Percentiles rank a stretch among this genome's conserved stretches.
These are phyloP conservation scores for Neofusicoccum ribis DNA, from an alignment of 2,329 filamentous ascomycete species.

Conservation along the genomic window DNA sequence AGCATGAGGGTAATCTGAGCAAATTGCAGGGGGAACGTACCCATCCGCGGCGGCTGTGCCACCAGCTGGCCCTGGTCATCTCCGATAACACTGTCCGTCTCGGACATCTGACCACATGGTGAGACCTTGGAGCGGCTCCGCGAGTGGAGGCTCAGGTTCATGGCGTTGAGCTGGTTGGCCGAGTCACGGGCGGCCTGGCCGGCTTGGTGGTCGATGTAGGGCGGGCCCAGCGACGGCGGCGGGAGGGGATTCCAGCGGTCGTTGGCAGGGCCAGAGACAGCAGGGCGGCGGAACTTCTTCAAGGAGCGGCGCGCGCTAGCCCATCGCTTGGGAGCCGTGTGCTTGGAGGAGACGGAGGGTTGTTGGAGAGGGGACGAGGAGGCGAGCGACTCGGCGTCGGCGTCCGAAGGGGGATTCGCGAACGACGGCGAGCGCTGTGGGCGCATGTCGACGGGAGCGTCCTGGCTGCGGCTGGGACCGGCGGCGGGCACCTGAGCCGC, in stretches of 20 bases:
- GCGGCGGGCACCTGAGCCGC: neutral
- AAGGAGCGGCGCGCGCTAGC: slow-evolving; percentile 15
- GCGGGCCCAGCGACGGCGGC: slow-evolving; percentile 20
- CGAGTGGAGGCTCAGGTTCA: slow-evolving; percentile 10
- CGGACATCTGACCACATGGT: slow-evolving; percentile 15
- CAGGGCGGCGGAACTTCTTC: slow-evolving; percentile 27
- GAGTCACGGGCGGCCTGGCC: slow-evolving; percentile 18
- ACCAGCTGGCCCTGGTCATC: slow-evolving; percentile 20
- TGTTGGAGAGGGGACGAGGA: slow-evolving; percentile 14
- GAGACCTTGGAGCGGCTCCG: slow-evolving; percentile 18
- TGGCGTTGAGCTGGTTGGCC: slow-evolving; percentile 18
- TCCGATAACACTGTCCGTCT: slow-evolving; percentile 21
- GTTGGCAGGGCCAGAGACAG: slow-evolving; percentile 31
- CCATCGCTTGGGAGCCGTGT: slow-evolving; percentile 15
- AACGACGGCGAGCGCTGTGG: slow-evolving; percentile 14
- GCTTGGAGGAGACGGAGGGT: slow-evolving; percentile 7
- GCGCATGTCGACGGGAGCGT: slow-evolving; percentile 15
- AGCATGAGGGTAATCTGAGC: slow-evolving; percentile 4
- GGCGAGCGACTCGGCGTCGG: slow-evolving; percentile 8
- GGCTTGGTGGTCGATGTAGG: slow-evolving; percentile 13
- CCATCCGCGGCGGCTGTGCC: slow-evolving; percentile 16
- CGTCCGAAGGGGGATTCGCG: slow-evolving; percentile 9
- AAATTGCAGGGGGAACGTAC: slow-evolving; percentile 14
- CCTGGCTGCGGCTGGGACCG: slow-evolving; percentile 13
- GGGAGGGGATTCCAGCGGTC: slow-evolving; percentile 31